A percentile compares a stretch with the other conserved stretches of the same genome.
These are phyloP conservation scores for Podila epicladia DNA, from an alignment of 192 early-diverging fungal species.

Conservation along the genomic window DNA sequence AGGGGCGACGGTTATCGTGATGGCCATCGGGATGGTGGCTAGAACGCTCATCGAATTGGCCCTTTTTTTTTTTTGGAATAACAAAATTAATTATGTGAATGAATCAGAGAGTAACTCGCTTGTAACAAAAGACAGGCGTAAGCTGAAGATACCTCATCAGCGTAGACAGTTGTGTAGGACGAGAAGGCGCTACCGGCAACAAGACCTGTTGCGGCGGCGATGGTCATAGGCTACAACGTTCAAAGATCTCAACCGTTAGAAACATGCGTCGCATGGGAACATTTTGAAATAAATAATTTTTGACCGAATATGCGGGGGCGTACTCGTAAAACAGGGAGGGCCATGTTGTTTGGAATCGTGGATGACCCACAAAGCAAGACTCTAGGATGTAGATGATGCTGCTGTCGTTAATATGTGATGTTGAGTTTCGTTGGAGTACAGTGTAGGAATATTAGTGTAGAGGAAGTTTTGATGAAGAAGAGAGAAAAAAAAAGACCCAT, in stretches of 20 bases:
- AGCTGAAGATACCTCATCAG: slow-evolving; percentile 10
- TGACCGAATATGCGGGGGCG: too few relatives aligned
- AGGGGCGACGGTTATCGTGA: background rate
- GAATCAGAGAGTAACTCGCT: background rate
- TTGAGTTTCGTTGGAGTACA: too few relatives aligned
- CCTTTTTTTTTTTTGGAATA: background rate
- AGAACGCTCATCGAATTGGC: background rate
- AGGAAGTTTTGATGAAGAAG: too few relatives aligned
- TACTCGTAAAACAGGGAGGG: slow-evolving; percentile 4
- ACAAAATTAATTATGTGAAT: background rate
- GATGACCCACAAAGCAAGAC: too few relatives aligned
- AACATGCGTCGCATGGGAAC: too few relatives aligned
- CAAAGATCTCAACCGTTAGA: too few relatives aligned
- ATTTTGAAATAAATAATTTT: too few relatives aligned
- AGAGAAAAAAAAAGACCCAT: too few relatives aligned
- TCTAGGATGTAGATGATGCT: too few relatives aligned
- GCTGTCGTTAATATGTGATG: too few relatives aligned
- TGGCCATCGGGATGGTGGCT: background rate
- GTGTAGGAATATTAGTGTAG: too few relatives aligned
- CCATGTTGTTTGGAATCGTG: slow-evolving; percentile 1
- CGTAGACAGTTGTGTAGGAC: slow-evolving; percentile 33
- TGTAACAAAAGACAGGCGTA: background rate
- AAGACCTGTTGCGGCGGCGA: slow-evolving; percentile 27
- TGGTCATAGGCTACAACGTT: slow-evolving; percentile 35
- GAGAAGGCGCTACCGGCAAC: slow-evolving; percentile 31